These are phyloP conservation scores for Blastomyces silverae DNA, from an alignment of 2,329 filamentous ascomycete genomes.

Conservation along the genomic window DNA sequence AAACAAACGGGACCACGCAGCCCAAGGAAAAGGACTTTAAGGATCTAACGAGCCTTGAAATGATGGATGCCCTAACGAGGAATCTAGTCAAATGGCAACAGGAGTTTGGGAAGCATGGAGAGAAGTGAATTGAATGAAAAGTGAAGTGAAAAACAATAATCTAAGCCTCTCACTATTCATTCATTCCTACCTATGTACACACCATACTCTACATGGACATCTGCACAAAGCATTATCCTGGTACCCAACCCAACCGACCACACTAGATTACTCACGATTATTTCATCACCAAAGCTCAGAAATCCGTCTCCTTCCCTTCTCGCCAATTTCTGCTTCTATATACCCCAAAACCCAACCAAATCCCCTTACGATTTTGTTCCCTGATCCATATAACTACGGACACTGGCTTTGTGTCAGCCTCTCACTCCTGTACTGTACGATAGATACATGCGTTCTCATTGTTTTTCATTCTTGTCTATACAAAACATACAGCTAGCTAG, in stretches of 20 bases:
- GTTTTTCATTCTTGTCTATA: neutral
- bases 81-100: slow-evolving; percentile 82
- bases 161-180: neutral
- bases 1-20: slow-evolving; percentile 25
- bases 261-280: neutral
- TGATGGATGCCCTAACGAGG: slow-evolving; percentile 81
- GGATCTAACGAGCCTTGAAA: slow-evolving; percentile 69
- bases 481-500: neutral
- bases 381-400: slow-evolving; percentile 2
- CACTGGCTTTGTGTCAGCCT: neutral
- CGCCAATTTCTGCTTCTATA: neutral
- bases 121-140: slow-evolving; percentile 33
- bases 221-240: neutral
- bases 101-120: slow-evolving; percentile 53
- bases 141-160: neutral
- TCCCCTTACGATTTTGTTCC: neutral
- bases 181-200: neutral
- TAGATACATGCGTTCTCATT: neutral
- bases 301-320: neutral
- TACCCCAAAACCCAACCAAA: neutral
- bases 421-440: slow-evolving; percentile 11
- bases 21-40: slow-evolving; percentile 56
- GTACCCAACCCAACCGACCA: neutral
- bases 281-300: neutral
- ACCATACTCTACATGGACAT: neutral